Base-by-base conservation (phyloP, 2,329 filamentous ascomycete genomes). In the Leptoxyphium fumago region DNA sequence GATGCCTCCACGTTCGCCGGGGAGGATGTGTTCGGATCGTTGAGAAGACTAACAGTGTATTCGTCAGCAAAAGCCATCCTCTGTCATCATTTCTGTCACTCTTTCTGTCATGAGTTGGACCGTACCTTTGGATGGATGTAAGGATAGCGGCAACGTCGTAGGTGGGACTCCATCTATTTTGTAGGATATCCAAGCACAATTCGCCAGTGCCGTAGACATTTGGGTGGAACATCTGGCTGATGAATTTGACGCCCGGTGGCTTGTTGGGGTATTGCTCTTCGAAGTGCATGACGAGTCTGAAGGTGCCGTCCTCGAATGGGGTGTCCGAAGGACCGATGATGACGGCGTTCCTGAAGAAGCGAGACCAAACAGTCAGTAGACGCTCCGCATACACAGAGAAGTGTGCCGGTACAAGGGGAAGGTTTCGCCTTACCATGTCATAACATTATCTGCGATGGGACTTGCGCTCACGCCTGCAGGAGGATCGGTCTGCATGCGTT, bases 401-500 rank as follows among this genome's bases (percentile, higher is more conserved):
- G 47, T 49, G 50, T 43, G 48, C 55, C 34, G 21, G 21, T 26
- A 4, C 7, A 26, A 3, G 21, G 21, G 21, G 21, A 26, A 7
- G 21, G 9, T 5, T 36, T 13, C 13, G 14, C 18, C 73, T 51
- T 74, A 93, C 86, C 86, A 94, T 41, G 85, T 94, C 87, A 94
- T 94, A 57, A 94, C 87, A 70, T 94, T 94, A 61, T 94, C 87
- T 48, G 89, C 86, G 40, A 96, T 84, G 6, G 91, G 91, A 43
- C 88, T 96, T 13, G 91, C 91, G 52, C 89, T 96, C 43, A 98
- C 89, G 46, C 91, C 91, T 42, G 89, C 89, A 9, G 91, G 91
- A 63, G 91, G 91, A 61, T 98, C 91, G 39, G 89, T 96, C 70
- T 98, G 91, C 89, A 98, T 98, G 66, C 91, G 87, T 88, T 96